These are phyloP conservation scores for Acacia confusa DNA, from an alignment of 306 rosid species.

Conservation along the genomic window DNA sequence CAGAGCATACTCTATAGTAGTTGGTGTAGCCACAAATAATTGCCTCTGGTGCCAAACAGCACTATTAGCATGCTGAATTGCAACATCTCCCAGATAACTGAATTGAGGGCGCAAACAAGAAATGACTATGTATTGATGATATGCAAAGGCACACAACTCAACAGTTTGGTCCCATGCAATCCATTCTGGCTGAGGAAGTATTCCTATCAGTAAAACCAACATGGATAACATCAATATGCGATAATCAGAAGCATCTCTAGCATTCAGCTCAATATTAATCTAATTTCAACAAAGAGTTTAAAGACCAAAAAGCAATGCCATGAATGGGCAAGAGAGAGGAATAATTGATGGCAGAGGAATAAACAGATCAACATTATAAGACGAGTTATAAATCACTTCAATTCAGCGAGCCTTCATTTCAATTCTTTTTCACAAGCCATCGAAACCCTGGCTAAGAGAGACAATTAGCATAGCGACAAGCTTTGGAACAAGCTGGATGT, in stretches of 20 bases:
- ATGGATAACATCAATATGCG: constrained; percentile 7
- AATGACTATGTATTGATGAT: constrained; percentile 85
- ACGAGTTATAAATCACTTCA: too few species aligned
- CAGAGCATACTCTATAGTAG: constrained; percentile 87
- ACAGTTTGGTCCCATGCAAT: constrained; percentile 99
- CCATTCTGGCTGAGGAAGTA: constrained; percentile 99
- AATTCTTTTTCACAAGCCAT: too few species aligned
- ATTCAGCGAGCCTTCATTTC: too few species aligned
- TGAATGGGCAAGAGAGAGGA: too few species aligned
- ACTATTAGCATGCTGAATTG: constrained; percentile 86
- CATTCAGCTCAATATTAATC: constrained; percentile 4
- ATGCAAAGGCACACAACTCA: constrained; percentile 96
- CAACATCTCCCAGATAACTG: constrained; percentile 96
- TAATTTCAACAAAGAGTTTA: constrained; percentile 10
- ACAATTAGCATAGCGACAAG: too few species aligned
- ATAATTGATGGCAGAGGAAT: too few species aligned
- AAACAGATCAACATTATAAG: too few species aligned
- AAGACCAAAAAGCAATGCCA: neutral
- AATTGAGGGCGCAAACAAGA: constrained; percentile 96
- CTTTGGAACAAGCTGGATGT: too few species aligned
- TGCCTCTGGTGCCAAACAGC: constrained; percentile 98
- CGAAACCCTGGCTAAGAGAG: too few species aligned
- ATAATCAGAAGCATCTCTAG: neutral
- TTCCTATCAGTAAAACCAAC: neutral
- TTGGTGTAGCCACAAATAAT: constrained; percentile 90